Evolutionary conservation across 352 stramenopile genomes (phyloP), one percentile per base, ranked within the genome.

Genomic region (Pythium aphanidermatum): DNA sequence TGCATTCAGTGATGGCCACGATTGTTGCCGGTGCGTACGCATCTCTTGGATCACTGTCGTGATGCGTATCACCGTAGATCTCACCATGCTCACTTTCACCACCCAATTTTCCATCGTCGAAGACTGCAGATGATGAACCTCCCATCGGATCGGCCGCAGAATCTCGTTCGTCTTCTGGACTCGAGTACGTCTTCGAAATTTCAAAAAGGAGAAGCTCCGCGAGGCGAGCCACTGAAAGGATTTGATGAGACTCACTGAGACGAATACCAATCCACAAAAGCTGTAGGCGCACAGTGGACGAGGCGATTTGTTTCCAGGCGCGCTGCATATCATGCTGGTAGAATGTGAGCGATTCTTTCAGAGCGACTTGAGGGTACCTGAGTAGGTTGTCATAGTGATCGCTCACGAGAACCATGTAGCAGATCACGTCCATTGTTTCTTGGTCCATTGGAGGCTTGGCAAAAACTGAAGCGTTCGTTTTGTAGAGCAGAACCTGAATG

Each of bases 321-420:
- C 60, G 58, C 37, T 74, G 69, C 9, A 86, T 16, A 14, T 86
- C 77, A 19, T 68, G 46, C 43, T 74, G 60, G 24, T 84, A 83
- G 52, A 86, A 86, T 7, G 67, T 54, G 2, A 89, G 52, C 8
- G 74, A 83, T 34, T 89, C 74, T 20, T 53, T 70, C 28, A 89
- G 65, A 1, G 62, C 57, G 4, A 79, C 26, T 7, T 63, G 40
- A 10, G 51, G 58, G 10, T 52, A 40, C 9, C 50, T 60, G 5
- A 76, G 29, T 13, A 82, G 58, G 1, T 62, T 55, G 27, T 82
- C 63, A 40, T 76, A 83, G 27, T 88, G 75, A 3, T 60, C 53
- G 17, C 61, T 72, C 21, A 86, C 48, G 9, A 92, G 51, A 10
- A 67, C 59, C 7, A 75, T 68, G 43, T 87, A 89, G 38, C 65